phyloP scores from a whole-genome alignment of 2,329 filamentous ascomycete genomes.

The Colletotrichum abscissum region DNA sequence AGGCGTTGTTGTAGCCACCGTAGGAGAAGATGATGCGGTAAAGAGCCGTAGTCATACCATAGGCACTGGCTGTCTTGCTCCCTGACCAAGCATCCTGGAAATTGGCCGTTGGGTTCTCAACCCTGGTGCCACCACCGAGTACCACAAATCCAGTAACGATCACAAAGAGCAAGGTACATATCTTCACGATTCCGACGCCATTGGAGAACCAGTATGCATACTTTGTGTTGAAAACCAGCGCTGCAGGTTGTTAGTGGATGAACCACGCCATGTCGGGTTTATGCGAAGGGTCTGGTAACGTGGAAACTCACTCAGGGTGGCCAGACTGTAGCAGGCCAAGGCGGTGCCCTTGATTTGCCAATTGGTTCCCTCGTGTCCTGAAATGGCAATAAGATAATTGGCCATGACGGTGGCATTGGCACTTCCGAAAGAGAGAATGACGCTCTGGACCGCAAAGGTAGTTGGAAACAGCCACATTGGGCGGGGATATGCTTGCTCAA shows the following conservation, averaged over 20 bases:
- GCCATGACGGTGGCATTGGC: slow-evolving; percentile 72
- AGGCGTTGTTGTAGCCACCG: slow-evolving; percentile 66
- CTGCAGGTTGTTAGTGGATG: background rate
- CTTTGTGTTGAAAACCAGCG: slow-evolving; percentile 55
- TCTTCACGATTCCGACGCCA: slow-evolving; percentile 66
- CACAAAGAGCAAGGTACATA: slow-evolving; percentile 48
- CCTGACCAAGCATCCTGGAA: slow-evolving; percentile 42
- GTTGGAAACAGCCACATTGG: slow-evolving; percentile 73
- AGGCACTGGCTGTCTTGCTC: slow-evolving; percentile 11
- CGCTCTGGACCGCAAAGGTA: slow-evolving; percentile 71
- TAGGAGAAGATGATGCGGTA: slow-evolving; percentile 29
- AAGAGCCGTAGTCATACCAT: slow-evolving; percentile 16
- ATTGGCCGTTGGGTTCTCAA: slow-evolving; percentile 48
- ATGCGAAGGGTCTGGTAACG: too few relatives aligned
- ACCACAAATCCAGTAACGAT: slow-evolving; percentile 20
- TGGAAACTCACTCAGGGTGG: slow-evolving; percentile 40
- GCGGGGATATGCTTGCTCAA: slow-evolving; percentile 74
- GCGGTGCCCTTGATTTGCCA: slow-evolving; percentile 77
- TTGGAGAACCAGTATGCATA: slow-evolving; percentile 68
- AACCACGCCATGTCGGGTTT: too few relatives aligned
- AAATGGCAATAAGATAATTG: slow-evolving; percentile 70
- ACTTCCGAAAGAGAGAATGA: slow-evolving; percentile 73
- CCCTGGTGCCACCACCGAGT: slow-evolving; percentile 18
- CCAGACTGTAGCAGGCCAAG: slow-evolving; percentile 70
- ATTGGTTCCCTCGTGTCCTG: slow-evolving; percentile 57